Percentiles rank a stretch among this genome's conserved stretches.
phyloP scores from a whole-genome alignment of 1,284 basidiomycete genomes.

The Anthracocystis walkeri region DNA sequence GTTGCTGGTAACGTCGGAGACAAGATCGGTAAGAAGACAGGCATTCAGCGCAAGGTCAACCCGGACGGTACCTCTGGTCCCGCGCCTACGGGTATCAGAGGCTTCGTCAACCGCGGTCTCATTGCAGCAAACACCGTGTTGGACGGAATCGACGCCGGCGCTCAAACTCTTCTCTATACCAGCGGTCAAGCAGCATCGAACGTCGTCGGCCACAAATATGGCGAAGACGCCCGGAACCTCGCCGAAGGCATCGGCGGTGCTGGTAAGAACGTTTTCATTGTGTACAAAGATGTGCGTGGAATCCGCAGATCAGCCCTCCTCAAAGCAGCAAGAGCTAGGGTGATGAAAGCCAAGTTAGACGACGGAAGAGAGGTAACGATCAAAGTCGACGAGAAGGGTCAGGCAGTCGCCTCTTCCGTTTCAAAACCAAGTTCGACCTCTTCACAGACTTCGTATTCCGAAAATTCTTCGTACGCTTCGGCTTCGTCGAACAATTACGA shows the following conservation, averaged over 20 bases:
- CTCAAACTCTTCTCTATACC: constrained; percentile 56
- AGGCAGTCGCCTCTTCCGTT: constrained; percentile 27
- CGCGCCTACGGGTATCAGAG: constrained; percentile 62
- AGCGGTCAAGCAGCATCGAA: constrained; percentile 61
- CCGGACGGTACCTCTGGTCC: constrained; percentile 40
- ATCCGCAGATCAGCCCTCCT: constrained; percentile 64
- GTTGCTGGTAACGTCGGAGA: constrained; percentile 66
- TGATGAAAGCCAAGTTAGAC: constrained; percentile 39
- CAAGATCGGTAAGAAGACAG: constrained; percentile 65
- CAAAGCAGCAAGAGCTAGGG: constrained; percentile 60
- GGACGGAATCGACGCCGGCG: constrained; percentile 68
- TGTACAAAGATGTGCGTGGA: constrained; percentile 68
- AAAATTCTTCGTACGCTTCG: constrained; percentile 21
- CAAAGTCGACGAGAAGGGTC: constrained; percentile 40
- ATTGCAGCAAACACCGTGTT: constrained; percentile 67
- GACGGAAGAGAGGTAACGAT: constrained; percentile 42
- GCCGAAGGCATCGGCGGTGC: constrained; percentile 59
- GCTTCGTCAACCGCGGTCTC: constrained; percentile 65
- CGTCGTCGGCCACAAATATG: constrained; percentile 69
- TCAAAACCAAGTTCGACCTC: constrained; percentile 3
- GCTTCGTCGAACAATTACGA: too few species aligned
- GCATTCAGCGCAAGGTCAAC: constrained; percentile 62
- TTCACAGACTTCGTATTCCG: constrained; percentile 3
- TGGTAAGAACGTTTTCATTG: constrained; percentile 61
- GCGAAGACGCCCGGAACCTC: constrained; percentile 64